Conservation (phyloP, 1,284 basidiomycete species). For the Boletus holoroseus region DNA sequence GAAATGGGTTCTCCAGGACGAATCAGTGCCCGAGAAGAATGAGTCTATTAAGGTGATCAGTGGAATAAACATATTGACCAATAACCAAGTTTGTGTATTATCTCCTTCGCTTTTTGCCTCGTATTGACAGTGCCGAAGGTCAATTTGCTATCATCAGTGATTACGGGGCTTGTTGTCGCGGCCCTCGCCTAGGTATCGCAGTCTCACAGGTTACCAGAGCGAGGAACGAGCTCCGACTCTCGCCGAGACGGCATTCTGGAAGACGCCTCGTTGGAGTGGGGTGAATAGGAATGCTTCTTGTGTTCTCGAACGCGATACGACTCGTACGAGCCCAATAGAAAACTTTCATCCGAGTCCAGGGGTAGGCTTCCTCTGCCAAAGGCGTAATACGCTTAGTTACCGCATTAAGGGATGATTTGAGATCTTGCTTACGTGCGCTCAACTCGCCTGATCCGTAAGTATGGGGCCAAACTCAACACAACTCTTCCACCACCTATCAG, state of each 20-base stretch:
- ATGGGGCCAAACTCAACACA: constrained; percentile 9
- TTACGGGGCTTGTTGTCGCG: constrained; percentile 38
- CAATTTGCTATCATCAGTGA: constrained; percentile 42
- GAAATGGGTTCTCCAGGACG: constrained; percentile 66
- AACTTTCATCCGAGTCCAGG: neutral
- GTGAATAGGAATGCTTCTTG: neutral
- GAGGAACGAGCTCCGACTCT: neutral
- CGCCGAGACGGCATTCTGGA: neutral
- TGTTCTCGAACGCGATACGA: constrained; percentile 1
- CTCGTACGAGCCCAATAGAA: neutral
- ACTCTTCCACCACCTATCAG: neutral
- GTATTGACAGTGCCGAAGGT: constrained; percentile 31
- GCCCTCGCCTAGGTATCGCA: constrained; percentile 16
- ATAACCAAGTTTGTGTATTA: constrained; percentile 60
- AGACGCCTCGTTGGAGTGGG: neutral
- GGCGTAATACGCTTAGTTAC: constrained; percentile 16
- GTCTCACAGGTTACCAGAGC: neutral
- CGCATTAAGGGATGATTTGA: constrained; percentile 15
- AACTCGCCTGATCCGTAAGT: constrained; percentile 5
- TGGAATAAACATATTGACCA: constrained; percentile 69
- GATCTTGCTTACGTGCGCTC: constrained; percentile 18
- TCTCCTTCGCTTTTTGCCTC: neutral
- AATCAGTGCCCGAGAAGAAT: constrained; percentile 28
- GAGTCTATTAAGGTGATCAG: constrained; percentile 53
- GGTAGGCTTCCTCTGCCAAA: neutral